Evolutionary conservation across 768 basidiomycete species (phyloP).

Genomic region (Macrolepiota fuliginosa): DNA sequence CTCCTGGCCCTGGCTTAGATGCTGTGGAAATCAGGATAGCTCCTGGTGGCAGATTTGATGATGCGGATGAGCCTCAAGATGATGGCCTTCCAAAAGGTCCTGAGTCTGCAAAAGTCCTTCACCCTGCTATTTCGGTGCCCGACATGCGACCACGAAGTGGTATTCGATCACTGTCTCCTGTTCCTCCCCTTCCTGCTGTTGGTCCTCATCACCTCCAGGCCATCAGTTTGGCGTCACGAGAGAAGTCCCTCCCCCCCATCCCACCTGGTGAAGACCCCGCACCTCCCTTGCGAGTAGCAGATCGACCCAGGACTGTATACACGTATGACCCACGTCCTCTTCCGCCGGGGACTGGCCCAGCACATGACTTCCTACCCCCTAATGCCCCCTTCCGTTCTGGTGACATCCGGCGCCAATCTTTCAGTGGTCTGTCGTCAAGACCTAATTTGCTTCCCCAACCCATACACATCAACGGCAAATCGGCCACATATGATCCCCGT

Average conservation of each 20-base stretch:
- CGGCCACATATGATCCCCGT: conserved; percentile 33
- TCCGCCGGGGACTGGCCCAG: conserved; percentile 39
- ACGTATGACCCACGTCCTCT: conserved; percentile 54
- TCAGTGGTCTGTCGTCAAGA: conserved; percentile 60
- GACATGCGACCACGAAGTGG: conserved; percentile 51
- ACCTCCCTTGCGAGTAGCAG: conserved; percentile 39
- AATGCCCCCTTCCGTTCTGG: conserved; percentile 57
- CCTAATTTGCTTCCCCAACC: conserved; percentile 54
- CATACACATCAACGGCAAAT: conserved; percentile 34
- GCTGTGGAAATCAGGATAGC: conserved; percentile 38
- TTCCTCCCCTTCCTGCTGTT: conserved; percentile 24
- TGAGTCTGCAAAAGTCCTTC: conserved; percentile 36
- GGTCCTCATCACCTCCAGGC: conserved; percentile 17
- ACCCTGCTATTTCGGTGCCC: conserved; percentile 59
- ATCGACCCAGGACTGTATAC: conserved; percentile 65
- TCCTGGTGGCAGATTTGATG: conserved; percentile 42
- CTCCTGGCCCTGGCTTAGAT: conserved; percentile 40
- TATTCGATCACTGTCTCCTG: conserved; percentile 27
- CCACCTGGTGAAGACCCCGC: conserved; percentile 55
- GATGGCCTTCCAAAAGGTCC: conserved; percentile 27
- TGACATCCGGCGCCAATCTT: conserved; percentile 73
- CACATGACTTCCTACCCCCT: conserved; percentile 56
- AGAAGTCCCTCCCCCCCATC: conserved; percentile 79
- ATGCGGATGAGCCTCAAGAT: conserved; percentile 22
- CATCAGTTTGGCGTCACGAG: conserved; percentile 36